These are phyloP conservation scores for Spathaspora girioi DNA, from an alignment of 805 yeast genomes.

Conservation along the genomic window DNA sequence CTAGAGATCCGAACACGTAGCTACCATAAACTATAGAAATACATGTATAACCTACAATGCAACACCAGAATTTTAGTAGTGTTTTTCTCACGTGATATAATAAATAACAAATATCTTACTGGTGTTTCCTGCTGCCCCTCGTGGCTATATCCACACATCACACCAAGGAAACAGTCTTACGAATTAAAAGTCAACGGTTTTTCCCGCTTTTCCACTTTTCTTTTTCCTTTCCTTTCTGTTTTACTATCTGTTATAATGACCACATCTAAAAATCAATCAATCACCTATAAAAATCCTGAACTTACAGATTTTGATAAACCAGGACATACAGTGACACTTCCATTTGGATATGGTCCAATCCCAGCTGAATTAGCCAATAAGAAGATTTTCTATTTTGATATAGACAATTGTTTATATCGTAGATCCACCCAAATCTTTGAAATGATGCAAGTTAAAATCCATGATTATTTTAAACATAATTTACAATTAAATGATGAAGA, in stretches of 20 bases:
- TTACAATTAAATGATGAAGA: constrained; percentile 64
- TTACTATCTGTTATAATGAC: not conserved
- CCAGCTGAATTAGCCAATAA: constrained; percentile 20
- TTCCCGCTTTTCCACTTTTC: not conserved
- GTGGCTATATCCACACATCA: too few species aligned
- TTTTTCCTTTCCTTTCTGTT: not conserved
- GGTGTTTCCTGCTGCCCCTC: too few species aligned
- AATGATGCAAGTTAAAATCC: constrained; percentile 83
- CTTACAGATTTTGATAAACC: constrained; percentile 12
- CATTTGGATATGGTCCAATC: constrained; percentile 32
- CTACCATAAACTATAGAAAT: too few species aligned
- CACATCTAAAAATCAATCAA: not conserved
- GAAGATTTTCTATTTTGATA: constrained; percentile 74
- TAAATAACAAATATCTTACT: too few species aligned
- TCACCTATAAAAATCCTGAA: constrained; percentile 25
- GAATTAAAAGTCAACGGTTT: too few species aligned
- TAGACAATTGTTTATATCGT: constrained; percentile 86
- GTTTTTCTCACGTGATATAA: too few species aligned
- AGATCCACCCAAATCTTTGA: constrained; percentile 76
- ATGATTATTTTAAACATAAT: constrained; percentile 68
- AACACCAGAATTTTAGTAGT: too few species aligned
- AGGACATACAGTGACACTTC: constrained; percentile 21
- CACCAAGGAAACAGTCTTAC: too few species aligned
- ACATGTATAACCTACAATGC: too few species aligned
- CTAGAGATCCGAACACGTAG: too few species aligned